phyloP scores from a whole-genome alignment of 345 rosid genomes.

The Euclidium syriacum region DNA sequence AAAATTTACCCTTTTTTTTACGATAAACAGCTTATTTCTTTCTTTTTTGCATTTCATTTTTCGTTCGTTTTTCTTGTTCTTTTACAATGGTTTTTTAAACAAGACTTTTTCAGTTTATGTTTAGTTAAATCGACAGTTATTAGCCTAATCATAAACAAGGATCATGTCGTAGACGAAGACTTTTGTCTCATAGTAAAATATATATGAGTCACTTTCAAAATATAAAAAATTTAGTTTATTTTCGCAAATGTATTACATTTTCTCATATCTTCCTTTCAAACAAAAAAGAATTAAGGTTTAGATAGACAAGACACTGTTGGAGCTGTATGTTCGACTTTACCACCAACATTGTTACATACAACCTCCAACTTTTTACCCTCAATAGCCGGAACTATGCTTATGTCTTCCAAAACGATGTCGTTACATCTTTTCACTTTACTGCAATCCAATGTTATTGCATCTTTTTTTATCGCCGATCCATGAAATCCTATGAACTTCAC shows the following conservation, averaged over 20 bases:
- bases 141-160: no score
- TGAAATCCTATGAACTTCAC: conserved; percentile 1
- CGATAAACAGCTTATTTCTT: no score
- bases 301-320: not conserved
- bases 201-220: not conserved
- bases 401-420: not conserved
- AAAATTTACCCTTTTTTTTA: no score
- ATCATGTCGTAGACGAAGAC: no score
- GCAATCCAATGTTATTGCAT: not conserved
- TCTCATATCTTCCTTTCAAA: not conserved
- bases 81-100: no score
- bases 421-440: not conserved
- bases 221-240: not conserved
- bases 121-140: no score
- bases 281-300: not conserved
- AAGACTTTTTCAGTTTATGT: no score
- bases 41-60: no score
- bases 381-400: not conserved
- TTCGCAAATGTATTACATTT: not conserved
- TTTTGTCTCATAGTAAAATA: no score
- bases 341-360: not conserved
- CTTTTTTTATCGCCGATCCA: not conserved
- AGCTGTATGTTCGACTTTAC: not conserved
- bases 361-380: not conserved
- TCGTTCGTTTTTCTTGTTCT: no score